Conservation (phyloP, 768 basidiomycete genomes). For the Psilocybe azurescens region DNA sequence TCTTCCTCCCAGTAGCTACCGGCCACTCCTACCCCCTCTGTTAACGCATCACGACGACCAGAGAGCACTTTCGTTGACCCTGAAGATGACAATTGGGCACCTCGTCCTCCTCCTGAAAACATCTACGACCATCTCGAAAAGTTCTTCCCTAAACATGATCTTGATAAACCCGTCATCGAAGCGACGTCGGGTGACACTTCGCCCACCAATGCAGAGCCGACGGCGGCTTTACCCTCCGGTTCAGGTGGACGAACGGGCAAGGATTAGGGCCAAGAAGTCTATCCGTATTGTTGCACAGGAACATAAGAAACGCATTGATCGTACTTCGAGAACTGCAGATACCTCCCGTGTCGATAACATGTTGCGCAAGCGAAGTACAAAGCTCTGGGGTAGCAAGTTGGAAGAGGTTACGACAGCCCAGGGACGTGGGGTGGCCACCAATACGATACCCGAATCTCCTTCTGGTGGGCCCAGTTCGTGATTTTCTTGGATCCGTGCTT, state of each 20-base stretch:
- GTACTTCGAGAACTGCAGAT: constrained; percentile 63
- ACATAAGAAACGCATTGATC: constrained; percentile 77
- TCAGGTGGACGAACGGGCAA: constrained; percentile 31
- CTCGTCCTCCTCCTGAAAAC: constrained; percentile 89
- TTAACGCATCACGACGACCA: constrained; percentile 27
- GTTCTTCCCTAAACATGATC: constrained; percentile 95
- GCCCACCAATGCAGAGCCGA: constrained; percentile 66
- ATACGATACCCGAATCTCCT: constrained; percentile 60
- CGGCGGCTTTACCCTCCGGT: constrained; percentile 42
- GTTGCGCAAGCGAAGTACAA: constrained; percentile 85
- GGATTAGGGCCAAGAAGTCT: constrained; percentile 80
- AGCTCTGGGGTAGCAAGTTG: constrained; percentile 92
- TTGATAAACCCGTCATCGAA: constrained; percentile 96
- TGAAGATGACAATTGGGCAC: constrained; percentile 81
- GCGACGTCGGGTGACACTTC: constrained; percentile 80
- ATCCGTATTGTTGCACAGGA: constrained; percentile 93
- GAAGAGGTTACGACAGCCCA: constrained; percentile 91
- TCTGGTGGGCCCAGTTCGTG: constrained; percentile 72
- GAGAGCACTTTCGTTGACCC: constrained; percentile 66
- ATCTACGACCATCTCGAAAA: constrained; percentile 92
- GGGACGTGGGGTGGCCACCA: constrained; percentile 47
- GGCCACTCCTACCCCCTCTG: constrained; percentile 9
- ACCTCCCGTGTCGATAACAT: constrained; percentile 51
- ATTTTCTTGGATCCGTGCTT: constrained; percentile 8
- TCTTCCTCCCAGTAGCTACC: constrained; percentile 12